Evolutionary conservation across 2,329 filamentous ascomycete genomes (phyloP), one percentile per base, ranked within the genome.

Genomic region (Neonectria magnoliae): DNA sequence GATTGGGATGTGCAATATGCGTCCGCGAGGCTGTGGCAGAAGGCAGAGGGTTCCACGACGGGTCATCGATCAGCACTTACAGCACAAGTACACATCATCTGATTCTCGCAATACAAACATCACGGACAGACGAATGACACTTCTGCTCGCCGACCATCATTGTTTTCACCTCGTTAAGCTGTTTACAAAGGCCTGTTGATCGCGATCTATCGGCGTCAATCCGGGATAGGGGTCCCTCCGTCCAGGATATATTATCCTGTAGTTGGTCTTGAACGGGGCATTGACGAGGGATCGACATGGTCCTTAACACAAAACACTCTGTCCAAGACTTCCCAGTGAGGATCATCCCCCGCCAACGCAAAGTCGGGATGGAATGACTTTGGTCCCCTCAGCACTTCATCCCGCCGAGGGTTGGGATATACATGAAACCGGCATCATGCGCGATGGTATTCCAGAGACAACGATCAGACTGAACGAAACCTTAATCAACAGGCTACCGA

Each of bases 401-500:
- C 38, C 42, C 54, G 44, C 47, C 44, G 31, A 53, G 53, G 41
- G 42, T 48, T 36, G 51, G 22, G 50, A 57, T 64, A 25, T 60
- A 68, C 54, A 57, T 66, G 66, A 68, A 66, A 68, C 66, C 18
- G 14, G n/a, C 22, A 47, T 66, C 58, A 57, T 53, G 48, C 54
- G 14, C 42, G 36, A 25, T 13, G n/a, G 47, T 59, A 57, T 60
- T 66, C 25, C 55, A 57, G 60, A 56, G 44, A 41, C 42, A 10
- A 6, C 14, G n/a, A 9, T 9, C 16, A 10, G n/a, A 18, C 22
- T 9, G 48, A 11, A 36, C 18, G 13, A 36, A 33, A 33, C 25
- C 18, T 45, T 27, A 14, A 11, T 27, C 41, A 14, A 25, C 54
- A 48, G 29, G 29, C 31, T 29, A 36, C 10, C 48, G 11, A 20